phyloP scores from a whole-genome alignment of 352 stramenopile species.

The Phytopythium ostracodes region DNA sequence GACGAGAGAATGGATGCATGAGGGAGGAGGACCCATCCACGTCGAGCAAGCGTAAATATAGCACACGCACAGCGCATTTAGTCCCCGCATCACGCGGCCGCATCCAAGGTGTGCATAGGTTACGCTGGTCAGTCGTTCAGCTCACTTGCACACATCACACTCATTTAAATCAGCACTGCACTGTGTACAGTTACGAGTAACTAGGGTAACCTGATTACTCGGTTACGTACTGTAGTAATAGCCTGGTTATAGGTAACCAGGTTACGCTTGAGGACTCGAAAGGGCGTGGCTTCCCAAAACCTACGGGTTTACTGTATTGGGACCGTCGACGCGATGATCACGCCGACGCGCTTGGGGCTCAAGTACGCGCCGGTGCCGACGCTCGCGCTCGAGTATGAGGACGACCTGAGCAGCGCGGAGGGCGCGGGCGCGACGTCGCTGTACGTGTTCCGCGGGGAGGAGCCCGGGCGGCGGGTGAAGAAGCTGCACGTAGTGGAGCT shows the following conservation, averaged over 20 bases:
- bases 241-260: too few species aligned
- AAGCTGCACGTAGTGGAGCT: slow-evolving; percentile 83
- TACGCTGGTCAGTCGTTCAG: too few species aligned
- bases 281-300: slow-evolving; percentile 2
- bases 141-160: too few species aligned
- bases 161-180: too few species aligned
- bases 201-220: too few species aligned
- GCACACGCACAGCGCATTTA: not conserved
- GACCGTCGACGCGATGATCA: slow-evolving; percentile 39
- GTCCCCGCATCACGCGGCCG: not conserved
- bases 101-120: too few species aligned
- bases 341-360: slow-evolving; percentile 72
- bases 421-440: slow-evolving; percentile 40
- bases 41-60: slow-evolving; percentile 2
- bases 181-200: too few species aligned
- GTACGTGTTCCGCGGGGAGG: slow-evolving; percentile 45
- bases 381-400: slow-evolving; percentile 79
- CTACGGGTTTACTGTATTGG: too few species aligned
- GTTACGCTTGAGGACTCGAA: not conserved
- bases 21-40: not conserved
- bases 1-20: not conserved
- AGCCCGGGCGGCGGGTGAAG: slow-evolving; percentile 16
- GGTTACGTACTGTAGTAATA: too few species aligned
- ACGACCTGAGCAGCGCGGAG: slow-evolving; percentile 34
- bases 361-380: slow-evolving; percentile 81